A percentile compares a stretch with the other conserved stretches of the same genome.
phyloP scores from a whole-genome alignment of 805 yeast genomes.

The Ogataea methanolica region DNA sequence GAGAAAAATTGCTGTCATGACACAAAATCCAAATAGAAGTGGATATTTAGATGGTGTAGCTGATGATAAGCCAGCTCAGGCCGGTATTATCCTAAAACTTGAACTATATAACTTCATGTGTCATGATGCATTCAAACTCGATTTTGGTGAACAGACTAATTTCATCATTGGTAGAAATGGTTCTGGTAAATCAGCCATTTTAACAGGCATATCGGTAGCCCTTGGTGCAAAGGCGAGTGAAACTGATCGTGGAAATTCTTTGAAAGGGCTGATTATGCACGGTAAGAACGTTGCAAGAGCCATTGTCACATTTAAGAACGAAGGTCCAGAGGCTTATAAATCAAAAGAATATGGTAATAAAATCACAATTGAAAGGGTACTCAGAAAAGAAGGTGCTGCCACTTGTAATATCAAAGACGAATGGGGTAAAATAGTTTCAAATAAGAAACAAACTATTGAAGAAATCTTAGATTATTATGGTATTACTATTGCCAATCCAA shows the following conservation, averaged over 20 bases:
- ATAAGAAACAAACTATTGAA: constrained; percentile 61
- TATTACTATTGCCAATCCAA: constrained; percentile 82
- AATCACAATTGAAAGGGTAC: constrained; percentile 65
- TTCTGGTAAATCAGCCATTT: constrained; percentile 82
- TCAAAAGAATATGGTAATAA: constrained; percentile 63
- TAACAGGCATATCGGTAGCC: constrained; percentile 84
- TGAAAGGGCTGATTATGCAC: constrained; percentile 68
- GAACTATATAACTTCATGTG: constrained; percentile 80
- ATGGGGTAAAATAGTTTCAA: constrained; percentile 48
- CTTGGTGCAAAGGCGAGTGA: constrained; percentile 84
- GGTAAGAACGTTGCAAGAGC: constrained; percentile 70
- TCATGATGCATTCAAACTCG: constrained; percentile 73
- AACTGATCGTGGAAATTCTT: constrained; percentile 76
- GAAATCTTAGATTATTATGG: constrained; percentile 65
- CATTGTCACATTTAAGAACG: constrained; percentile 57
- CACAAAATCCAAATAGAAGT: constrained; percentile 13
- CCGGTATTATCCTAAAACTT: constrained; percentile 68
- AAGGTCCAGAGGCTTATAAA: constrained; percentile 60
- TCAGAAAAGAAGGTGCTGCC: constrained; percentile 48
- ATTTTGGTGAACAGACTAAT: constrained; percentile 74
- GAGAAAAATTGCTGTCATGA: constrained; percentile 19
- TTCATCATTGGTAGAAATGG: constrained; percentile 90
- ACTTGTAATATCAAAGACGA: constrained; percentile 53
- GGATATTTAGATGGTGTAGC: constrained; percentile 2
- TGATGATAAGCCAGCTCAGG: constrained; percentile 33